phyloP scores from a whole-genome alignment of 2,329 filamentous ascomycete genomes.

The Graphilbum ipis-grandicollis region DNA sequence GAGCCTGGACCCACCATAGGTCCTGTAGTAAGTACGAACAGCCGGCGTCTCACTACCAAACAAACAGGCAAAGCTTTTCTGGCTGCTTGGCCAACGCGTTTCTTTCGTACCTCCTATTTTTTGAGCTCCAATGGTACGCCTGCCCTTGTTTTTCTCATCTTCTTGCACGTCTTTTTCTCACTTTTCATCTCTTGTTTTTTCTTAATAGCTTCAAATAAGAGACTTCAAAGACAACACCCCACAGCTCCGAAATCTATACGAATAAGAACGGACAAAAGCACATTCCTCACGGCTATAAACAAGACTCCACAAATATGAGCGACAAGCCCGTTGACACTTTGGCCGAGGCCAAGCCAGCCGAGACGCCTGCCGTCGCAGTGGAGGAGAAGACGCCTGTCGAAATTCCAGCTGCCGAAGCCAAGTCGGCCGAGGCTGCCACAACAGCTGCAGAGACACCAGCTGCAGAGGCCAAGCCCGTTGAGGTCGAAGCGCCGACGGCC shows the following conservation, averaged over 20 bases:
- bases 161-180: too few species aligned
- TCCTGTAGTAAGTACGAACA: not conserved
- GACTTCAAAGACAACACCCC: too few species aligned
- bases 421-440: not conserved
- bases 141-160: too few species aligned
- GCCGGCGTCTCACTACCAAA: too few species aligned
- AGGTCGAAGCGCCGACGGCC: too few species aligned
- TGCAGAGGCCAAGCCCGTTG: not conserved
- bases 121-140: too few species aligned
- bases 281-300: too few species aligned
- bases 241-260: too few species aligned
- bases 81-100: not conserved
- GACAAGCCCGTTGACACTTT: constrained; percentile 7
- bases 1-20: not conserved
- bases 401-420: not conserved
- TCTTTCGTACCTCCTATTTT: not conserved
- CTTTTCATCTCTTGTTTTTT: too few species aligned
- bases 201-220: too few species aligned
- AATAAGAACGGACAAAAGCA: too few species aligned
- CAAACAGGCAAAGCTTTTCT: too few species aligned
- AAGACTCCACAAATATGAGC: constrained; percentile 4
- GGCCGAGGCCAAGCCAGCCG: constrained; percentile 3
- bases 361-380: not conserved
- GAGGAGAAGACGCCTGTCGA: not conserved
- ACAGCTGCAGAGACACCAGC: not conserved